These are phyloP conservation scores for Penicillium sp. DNA, from an alignment of 2,329 filamentous ascomycete genomes.

Conservation along the genomic window DNA sequence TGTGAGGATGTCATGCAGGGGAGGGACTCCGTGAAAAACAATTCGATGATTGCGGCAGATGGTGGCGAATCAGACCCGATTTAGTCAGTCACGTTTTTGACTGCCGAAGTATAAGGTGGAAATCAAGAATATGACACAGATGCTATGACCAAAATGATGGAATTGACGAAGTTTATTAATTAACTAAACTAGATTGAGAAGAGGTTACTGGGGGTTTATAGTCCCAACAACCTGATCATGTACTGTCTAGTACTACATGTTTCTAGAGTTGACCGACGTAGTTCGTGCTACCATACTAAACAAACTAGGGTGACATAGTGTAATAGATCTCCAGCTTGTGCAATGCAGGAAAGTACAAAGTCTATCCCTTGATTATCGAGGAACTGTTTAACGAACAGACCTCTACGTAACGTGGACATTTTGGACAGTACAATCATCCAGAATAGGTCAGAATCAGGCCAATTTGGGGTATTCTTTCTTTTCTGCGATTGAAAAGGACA, in stretches of 20 bases:
- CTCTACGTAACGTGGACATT: too few species aligned
- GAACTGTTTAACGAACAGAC: too few species aligned
- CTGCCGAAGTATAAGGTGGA: background rate
- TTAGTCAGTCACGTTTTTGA: slow-evolving; percentile 1
- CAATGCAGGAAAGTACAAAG: background rate
- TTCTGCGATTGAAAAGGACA: too few species aligned
- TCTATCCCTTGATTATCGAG: background rate
- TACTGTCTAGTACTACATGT: too few species aligned
- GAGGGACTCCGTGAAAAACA: background rate
- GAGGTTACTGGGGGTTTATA: background rate
- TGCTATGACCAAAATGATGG: background rate
- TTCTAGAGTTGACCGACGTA: background rate
- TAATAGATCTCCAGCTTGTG: background rate
- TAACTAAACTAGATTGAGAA: background rate
- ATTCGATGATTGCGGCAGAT: background rate
- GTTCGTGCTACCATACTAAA: background rate
- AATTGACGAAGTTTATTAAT: background rate
- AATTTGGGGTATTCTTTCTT: too few species aligned
- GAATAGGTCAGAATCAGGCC: too few species aligned
- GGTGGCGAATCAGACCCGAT: background rate
- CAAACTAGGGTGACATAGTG: background rate
- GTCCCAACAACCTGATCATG: background rate
- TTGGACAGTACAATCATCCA: too few species aligned
- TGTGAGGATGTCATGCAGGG: background rate
- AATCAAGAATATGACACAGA: background rate